Evolutionary conservation across 2,329 filamentous ascomycete genomes (phyloP), one percentile per base, ranked within the genome.

Genomic region (Alternaria viburni): DNA sequence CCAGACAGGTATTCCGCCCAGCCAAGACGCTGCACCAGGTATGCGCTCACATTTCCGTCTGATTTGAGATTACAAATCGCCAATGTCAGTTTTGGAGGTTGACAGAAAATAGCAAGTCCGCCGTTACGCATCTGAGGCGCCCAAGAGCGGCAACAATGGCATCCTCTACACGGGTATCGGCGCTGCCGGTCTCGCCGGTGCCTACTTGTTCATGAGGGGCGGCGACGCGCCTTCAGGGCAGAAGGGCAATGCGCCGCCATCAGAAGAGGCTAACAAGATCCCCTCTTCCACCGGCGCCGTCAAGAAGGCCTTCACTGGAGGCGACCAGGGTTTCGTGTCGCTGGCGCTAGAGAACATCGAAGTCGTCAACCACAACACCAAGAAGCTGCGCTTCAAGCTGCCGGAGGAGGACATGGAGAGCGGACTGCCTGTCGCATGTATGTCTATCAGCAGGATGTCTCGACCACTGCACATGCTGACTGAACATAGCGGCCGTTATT

Each of bases 331-430:
- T 70, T 98, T 93, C 83, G 81, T 97, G 68, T 89, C 89, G 66
- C 86, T 98, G 71, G 90, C 91, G 83, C 86, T 98, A 60, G 88
- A 93, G 60, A 89, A 90, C 59, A 87, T 93, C 54, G 91, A 97
- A 83, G 83, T 85, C 49, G 82, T 97, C 83, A 97, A 93, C 85
- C 91, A 94, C 86, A 98, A 98, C 86, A 96, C 93, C 74, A 98
- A 98, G 89, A 90, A 88, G 74, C 86, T 98, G 79, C 90, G 92
- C 73, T 98, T 99, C 83, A 89, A 90, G 75, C 89, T 98, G 46
- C 92, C 93, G 15, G 92, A 96, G 79, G 86, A 88, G 67, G 91
- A 97, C 79, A 88, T 91, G 82, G 90, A 97, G 57, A 95, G 92
- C 62, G 96, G 96, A 47, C 84, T 99, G 62, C 82, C 87, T 36